These are phyloP conservation scores for Globisporangium irregulare DNA, from an alignment of 352 stramenopile species.

Conservation along the genomic window DNA sequence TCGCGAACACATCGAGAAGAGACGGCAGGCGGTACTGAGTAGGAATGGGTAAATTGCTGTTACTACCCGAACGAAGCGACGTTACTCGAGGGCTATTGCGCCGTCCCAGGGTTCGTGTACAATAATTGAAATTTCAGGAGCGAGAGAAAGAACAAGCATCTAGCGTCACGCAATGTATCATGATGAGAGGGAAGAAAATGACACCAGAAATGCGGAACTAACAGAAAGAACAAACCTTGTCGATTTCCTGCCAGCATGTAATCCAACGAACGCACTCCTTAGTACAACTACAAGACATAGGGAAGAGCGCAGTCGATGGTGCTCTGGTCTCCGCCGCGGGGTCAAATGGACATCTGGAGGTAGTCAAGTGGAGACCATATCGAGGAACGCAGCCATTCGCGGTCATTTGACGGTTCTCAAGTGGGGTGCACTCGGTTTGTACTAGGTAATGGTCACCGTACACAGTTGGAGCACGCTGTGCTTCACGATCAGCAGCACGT, in stretches of 20 bases:
- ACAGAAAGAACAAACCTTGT: background rate
- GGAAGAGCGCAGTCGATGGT: background rate
- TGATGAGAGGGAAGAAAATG: background rate
- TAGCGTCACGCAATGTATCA: background rate
- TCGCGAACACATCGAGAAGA: constrained; percentile 70
- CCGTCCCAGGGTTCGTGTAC: background rate
- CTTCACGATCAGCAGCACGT: background rate
- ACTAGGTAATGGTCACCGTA: background rate
- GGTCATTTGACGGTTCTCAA: background rate
- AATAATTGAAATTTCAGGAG: background rate
- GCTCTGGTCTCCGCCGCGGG: background rate
- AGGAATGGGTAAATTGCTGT: background rate
- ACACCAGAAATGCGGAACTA: background rate
- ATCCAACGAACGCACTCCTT: background rate
- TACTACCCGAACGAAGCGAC: background rate
- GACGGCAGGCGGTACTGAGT: constrained; percentile 76
- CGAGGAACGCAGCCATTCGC: background rate
- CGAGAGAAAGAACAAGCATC: background rate
- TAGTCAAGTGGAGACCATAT: background rate
- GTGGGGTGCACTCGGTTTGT: background rate
- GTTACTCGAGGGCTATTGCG: too few relatives aligned
- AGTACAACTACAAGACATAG: background rate
- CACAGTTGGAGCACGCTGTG: background rate
- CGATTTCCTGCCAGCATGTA: background rate
- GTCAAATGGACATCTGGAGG: background rate